A percentile compares a stretch with the other conserved stretches of the same genome.
phyloP scores from a whole-genome alignment of 1,284 basidiomycete species.

The Coniophora puteana region DNA sequence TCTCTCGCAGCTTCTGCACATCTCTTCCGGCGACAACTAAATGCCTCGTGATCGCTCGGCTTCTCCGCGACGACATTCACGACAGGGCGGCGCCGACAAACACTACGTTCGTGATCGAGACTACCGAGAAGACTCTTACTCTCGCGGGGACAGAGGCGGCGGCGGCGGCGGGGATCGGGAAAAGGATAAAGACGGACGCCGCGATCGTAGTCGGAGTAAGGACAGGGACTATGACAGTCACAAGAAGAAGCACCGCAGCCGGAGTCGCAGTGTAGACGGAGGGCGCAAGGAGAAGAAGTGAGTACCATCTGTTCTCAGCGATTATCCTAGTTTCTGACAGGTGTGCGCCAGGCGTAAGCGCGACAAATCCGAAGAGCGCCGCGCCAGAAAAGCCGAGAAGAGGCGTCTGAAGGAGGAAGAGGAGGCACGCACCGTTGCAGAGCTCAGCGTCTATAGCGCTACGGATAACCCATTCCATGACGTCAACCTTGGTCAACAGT shows the following conservation, averaged over 20 bases:
- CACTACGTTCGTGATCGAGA: constrained; percentile 33
- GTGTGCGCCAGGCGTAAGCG: constrained; percentile 73
- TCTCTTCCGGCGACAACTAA: too few species aligned
- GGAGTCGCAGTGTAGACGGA: constrained; percentile 35
- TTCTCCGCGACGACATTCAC: constrained; percentile 40
- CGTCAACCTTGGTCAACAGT: constrained; percentile 91
- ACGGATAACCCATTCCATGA: constrained; percentile 98
- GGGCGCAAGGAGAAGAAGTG: constrained; percentile 62
- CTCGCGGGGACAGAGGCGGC: constrained; percentile 23
- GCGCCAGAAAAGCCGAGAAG: constrained; percentile 78
- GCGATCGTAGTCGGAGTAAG: constrained; percentile 38
- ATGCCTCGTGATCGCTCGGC: constrained; percentile 37
- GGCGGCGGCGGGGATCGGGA: constrained; percentile 31
- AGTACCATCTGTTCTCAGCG: constrained; percentile 19
- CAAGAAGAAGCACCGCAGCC: constrained; percentile 42
- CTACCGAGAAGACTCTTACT: constrained; percentile 24
- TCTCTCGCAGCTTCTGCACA: too few species aligned
- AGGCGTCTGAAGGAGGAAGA: constrained; percentile 81
- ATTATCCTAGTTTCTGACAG: constrained; percentile 11
- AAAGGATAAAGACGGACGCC: constrained; percentile 29
- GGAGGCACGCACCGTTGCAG: constrained; percentile 82
- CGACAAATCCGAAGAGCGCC: constrained; percentile 75
- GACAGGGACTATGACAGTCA: constrained; percentile 34
- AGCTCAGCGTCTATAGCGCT: constrained; percentile 90
- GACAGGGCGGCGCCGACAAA: too few species aligned